Base-by-base conservation (phyloP, 768 basidiomycete genomes). In the Mycena polygramma region DNA sequence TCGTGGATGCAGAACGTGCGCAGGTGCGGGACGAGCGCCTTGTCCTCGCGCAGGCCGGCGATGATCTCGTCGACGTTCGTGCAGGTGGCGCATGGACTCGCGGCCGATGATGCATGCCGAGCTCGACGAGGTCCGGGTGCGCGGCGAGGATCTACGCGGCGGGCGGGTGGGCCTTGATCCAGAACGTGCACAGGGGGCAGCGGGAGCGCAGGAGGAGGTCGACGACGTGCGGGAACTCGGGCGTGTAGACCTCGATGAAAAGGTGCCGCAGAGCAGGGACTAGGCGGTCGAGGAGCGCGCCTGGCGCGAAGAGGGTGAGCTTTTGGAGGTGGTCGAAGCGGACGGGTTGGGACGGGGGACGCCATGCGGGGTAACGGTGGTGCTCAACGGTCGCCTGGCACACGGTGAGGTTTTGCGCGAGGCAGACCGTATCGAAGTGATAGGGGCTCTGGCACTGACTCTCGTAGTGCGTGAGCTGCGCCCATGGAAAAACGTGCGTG, bases 401-500 rank as follows among this genome's bases (percentile, higher is more conserved):
- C 7, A 62, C 60, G 15, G 46, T 48, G 60, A 62, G 60, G 22
- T 62, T 62, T 49, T 39, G 35, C 5, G 60, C 60, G 4, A n/a
- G 6, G 49, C 35, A 62, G 13, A 62, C 49, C 20, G 48, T 49
- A 49, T 36, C 22, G 49, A 62, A 62, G 49, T 61, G 60, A 49
- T 14, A 52, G n/a, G 60, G 60, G 37, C 52, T 15, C 22, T 26
- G 39, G 49, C 60, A 62, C 37, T 62, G 60, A 17, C 60, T 62
- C 60, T 62, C 60, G 60, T 51, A 62, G 49, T 62, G 60, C 36
- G 49, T 62, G 36, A 51, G 60, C 49, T 62, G 60, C 7, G n/a
- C 60, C 60, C 60, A 62, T 7, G 60, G 60, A 24, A 62, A 62
- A 49, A 62, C 14, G 35, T 8, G 0, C 35, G 37, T n/a, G 49